Evolutionary conservation across 306 rosid genomes (phyloP).

Genomic region (Spatholobus suberectus): DNA sequence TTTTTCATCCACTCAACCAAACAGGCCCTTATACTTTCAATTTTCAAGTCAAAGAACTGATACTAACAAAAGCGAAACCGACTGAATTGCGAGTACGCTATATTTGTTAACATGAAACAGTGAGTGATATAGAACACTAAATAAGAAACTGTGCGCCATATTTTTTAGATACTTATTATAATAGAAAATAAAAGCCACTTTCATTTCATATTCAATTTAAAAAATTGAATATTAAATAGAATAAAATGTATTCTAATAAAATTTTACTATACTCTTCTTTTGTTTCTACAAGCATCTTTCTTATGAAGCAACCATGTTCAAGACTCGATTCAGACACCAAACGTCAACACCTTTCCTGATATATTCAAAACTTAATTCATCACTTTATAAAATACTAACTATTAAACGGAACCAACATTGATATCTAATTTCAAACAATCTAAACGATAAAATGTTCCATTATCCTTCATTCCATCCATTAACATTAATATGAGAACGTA

Average conservation of each 20-base stretch:
- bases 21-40: too few relatives aligned
- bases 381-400: background rate
- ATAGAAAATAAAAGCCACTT: background rate
- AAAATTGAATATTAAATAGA: background rate
- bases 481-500: background rate
- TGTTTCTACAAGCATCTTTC: background rate
- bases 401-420: background rate
- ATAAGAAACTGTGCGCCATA: too few relatives aligned
- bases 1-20: too few relatives aligned
- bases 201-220: background rate
- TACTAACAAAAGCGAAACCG: background rate
- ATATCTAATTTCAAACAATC: background rate
- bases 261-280: background rate
- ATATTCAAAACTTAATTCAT: background rate
- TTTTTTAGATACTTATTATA: too few relatives aligned
- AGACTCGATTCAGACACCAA: background rate
- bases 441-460: background rate
- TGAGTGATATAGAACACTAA: too few relatives aligned
- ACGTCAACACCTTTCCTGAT: background rate
- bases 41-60: background rate
- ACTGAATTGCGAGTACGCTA: background rate
- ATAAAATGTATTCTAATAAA: background rate
- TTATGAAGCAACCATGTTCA: background rate
- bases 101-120: too few relatives aligned
- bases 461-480: background rate